Evolutionary conservation across 352 stramenopile genomes (phyloP).

Genomic region (Phytophthora pluvialis): DNA sequence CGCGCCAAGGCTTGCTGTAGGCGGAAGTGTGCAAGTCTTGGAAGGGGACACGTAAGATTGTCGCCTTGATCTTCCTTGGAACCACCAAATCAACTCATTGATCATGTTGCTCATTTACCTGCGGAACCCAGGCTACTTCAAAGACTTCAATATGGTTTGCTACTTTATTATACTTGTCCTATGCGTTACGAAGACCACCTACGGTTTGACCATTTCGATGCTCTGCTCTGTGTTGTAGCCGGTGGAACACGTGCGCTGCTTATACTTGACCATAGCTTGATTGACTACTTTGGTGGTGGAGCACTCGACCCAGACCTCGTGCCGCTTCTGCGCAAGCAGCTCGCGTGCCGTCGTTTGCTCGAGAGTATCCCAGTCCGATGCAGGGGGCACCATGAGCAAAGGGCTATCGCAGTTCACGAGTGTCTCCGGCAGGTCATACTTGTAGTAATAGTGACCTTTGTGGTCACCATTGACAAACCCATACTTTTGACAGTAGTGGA

Average conservation of each 20-base stretch:
- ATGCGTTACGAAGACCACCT: background rate
- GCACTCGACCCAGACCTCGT: slow-evolving; percentile 53
- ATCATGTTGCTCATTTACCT: slow-evolving; percentile 17
- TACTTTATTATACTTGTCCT: slow-evolving; percentile 19
- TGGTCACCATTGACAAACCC: slow-evolving; percentile 49
- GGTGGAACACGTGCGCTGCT: slow-evolving; percentile 46
- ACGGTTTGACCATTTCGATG: slow-evolving; percentile 43
- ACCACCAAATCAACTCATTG: slow-evolving; percentile 25
- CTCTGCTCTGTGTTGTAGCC: slow-evolving; percentile 57
- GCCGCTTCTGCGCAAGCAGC: slow-evolving; percentile 34
- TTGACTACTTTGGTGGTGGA: slow-evolving; percentile 56
- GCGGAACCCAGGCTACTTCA: slow-evolving; percentile 3
- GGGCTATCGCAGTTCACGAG: slow-evolving; percentile 50
- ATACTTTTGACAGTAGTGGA: slow-evolving; percentile 68
- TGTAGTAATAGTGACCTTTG: slow-evolving; percentile 61
- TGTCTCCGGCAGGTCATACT: slow-evolving; percentile 58
- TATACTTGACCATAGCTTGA: slow-evolving; percentile 51
- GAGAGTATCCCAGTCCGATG: slow-evolving; percentile 44
- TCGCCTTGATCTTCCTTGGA: slow-evolving; percentile 4
- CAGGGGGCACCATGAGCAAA: slow-evolving; percentile 48
- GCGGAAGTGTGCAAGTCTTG: background rate
- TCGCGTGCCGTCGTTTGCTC: slow-evolving; percentile 21
- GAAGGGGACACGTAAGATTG: slow-evolving; percentile 16
- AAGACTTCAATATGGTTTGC: slow-evolving; percentile 2
- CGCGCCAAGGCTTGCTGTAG: slow-evolving; percentile 96